Conservation (phyloP, 148 eudicot species). For the Vaccinium vitisidaea region DNA sequence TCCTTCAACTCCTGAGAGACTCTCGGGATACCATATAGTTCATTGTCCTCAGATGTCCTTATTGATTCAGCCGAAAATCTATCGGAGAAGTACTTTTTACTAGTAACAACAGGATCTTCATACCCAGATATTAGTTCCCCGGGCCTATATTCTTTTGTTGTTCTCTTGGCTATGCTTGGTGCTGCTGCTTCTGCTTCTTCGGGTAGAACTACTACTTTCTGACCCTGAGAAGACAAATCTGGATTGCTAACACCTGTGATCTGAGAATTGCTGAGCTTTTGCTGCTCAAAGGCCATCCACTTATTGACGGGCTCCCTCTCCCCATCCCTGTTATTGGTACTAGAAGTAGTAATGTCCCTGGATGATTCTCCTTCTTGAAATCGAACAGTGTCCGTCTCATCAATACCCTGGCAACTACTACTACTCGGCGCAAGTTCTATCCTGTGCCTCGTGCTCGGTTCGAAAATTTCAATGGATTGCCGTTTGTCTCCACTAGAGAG, state of each 20-base stretch:
- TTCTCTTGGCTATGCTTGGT: slow-evolving; percentile 47
- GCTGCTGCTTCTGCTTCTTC: neutral
- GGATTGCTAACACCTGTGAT: neutral
- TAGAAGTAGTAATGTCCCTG: neutral
- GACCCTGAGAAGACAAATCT: neutral
- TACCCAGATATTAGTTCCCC: slow-evolving; percentile 23
- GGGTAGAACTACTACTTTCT: neutral
- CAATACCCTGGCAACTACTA: neutral
- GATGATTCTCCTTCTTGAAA: neutral
- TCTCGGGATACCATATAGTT: slow-evolving; percentile 35
- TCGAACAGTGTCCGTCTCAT: neutral
- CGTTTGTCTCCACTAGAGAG: neutral
- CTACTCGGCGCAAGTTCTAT: neutral
- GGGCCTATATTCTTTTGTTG: slow-evolving; percentile 37
- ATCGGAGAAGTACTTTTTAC: slow-evolving; percentile 31
- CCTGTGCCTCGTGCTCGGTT: neutral
- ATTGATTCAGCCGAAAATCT: slow-evolving; percentile 21
- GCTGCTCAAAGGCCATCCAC: slow-evolving; percentile 51
- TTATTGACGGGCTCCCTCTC: slow-evolving; percentile 10
- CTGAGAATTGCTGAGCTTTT: slow-evolving; percentile 8
- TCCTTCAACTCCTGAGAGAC: slow-evolving; percentile 90
- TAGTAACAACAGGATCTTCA: slow-evolving; percentile 33
- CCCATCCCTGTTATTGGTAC: neutral
- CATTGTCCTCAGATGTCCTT: slow-evolving; percentile 58
- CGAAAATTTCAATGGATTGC: neutral